Base-by-base conservation (phyloP, 306 rosid genomes). In the Vicia villosa region DNA sequence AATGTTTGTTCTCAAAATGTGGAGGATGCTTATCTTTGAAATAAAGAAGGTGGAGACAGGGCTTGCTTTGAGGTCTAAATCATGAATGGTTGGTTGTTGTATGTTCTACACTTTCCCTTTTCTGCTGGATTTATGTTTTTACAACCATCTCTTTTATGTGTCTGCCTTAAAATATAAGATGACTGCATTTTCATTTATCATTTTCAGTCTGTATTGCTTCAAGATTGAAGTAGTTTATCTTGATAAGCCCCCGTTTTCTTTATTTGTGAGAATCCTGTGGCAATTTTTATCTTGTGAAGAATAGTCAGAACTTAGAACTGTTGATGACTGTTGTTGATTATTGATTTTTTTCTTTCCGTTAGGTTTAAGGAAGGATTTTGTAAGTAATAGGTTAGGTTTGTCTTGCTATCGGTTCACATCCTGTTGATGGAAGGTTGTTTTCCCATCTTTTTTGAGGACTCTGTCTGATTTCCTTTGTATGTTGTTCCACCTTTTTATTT, bases 1-100 rank as follows among this genome's bases (percentile, higher is more conserved):
- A 82, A 91, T 95, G 99, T 91, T 95, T 13, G 99, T 95, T 75
- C 95, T 95, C 72, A 95, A 95, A 88, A 95, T 95, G 99, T 95
- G 99, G 99, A 91, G 99, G 77, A 91, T 91, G 97, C 99, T 95
- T 74, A 95, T 95, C 82, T 95, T 89, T 63, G 99, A 95, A 85
- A 95, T 95, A 34, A 95, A 95, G 87, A 95, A 85, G 88, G 99
- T 95, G 52, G 99, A 95, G 85, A 82, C 89, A 7, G 96, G 99
- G 68, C 85, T 91, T 50, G 83, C 88, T 47, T 49, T 77, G 66
- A 90, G 87, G 72, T 79, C 94, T 64, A 85, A 88, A 77, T 86
- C 70, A 55, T 82, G 79, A 75, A 54, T 65, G 36, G n/a, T 43
- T 43, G 34, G 15, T 16, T 6, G 13, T 17, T 64, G 55, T 56